Evolutionary conservation across 78 protist genomes (phyloP), one percentile per base, ranked within the genome.

Genomic region (Dictyostelium firmibasis): DNA sequence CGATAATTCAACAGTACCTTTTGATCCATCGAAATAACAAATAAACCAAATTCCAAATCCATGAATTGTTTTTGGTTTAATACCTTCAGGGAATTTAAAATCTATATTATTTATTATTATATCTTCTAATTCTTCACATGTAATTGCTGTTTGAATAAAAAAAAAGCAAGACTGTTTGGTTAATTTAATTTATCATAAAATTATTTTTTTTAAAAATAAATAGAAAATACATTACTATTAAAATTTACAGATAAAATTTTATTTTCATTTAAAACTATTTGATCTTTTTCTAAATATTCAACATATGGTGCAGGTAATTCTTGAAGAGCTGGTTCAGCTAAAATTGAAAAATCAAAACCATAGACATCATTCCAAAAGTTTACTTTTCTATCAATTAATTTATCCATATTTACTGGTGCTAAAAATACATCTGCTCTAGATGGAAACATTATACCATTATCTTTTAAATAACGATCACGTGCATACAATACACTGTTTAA

Each of bases 401-500:
- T 11, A 5, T 83, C 62, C 67, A 95, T 18, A 25, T 95, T 75
- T 4, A 89, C 91, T 23, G 97, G 95, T 57, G 92, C 85, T 2
- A 83, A 11, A 31, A 35, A 69, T 25, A 95, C 23, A 38, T 83
- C 86, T 2, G 88, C 97, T 50, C 50, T 72, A 1, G 89, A 70
- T 38, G 97, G 97, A 64, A 95, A 85, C 41, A 95, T 44, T 0
- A 89, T 89, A n/a, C 97, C 97, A 13, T 35, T 84, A 13, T 72
- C 20, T 53, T 81, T 83, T 16, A 97, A 85, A 85, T 84, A 96
- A 41, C 76, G 77, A 75, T 97, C 98, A 57, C 98, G 93, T 31
- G 98, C 98, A 29, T 41, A 35, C 16, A 97, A 25, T 2, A 97
- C 98, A 27, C 97, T 86, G 38, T 96, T 94, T 47, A 96, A 84